Percentiles rank a stretch among this genome's conserved stretches.
phyloP scores from a whole-genome alignment of 2,329 filamentous ascomycete genomes.

The Colletotrichum abscissum region DNA sequence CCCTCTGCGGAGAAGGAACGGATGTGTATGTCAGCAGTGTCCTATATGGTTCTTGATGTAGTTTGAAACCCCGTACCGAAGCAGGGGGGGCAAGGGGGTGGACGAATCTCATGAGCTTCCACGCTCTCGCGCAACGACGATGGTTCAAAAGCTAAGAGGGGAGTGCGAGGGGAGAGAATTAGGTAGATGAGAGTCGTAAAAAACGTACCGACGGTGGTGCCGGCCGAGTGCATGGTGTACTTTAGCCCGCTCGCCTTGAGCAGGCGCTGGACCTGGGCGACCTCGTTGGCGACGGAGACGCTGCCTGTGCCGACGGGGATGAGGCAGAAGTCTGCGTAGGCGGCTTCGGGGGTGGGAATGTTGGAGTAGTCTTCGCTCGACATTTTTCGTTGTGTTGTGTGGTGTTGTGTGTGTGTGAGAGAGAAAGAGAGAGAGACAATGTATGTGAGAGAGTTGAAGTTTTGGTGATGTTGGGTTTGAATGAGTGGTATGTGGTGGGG shows the following conservation, averaged over 20 bases:
- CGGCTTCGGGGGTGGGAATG: conserved; percentile 75
- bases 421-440: neutral
- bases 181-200: too few relatives aligned
- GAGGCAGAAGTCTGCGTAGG: conserved; percentile 91
- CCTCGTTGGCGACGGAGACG: conserved; percentile 81
- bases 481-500: neutral
- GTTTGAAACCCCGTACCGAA: too few relatives aligned
- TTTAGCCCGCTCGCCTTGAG: conserved; percentile 83
- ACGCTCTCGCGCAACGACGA: too few relatives aligned
- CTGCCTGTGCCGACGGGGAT: conserved; percentile 87
- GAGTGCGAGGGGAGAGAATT: too few relatives aligned
- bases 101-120: too few relatives aligned
- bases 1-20: conserved; percentile 75
- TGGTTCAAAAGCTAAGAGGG: too few relatives aligned
- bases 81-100: too few relatives aligned
- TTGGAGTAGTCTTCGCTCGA: conserved; percentile 56
- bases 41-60: neutral
- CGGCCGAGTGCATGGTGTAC: conserved; percentile 92
- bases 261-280: conserved; percentile 89
- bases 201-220: conserved; percentile 86
- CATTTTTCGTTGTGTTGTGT: neutral
- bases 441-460: neutral
- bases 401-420: neutral
- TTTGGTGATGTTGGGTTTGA: neutral
- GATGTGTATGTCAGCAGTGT: conserved; percentile 67